Evolutionary conservation across 768 basidiomycete genomes (phyloP).

Genomic region (Cubamyces lactineus): DNA sequence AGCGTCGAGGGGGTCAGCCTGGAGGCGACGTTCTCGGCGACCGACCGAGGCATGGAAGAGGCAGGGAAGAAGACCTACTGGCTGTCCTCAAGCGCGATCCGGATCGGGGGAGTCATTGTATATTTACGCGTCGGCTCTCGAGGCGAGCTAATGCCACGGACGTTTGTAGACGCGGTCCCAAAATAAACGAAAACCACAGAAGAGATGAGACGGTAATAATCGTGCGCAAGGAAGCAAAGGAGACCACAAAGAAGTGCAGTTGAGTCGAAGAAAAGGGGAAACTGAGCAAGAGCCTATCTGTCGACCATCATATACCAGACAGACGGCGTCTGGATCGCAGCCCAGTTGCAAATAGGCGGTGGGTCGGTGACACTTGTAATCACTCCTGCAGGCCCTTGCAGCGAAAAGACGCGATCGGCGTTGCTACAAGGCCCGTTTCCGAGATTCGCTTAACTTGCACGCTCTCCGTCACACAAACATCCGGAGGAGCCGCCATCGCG

Average conservation of each 20-base stretch:
- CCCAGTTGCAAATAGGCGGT: slow-evolving; percentile 3
- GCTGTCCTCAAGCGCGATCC: slow-evolving; percentile 9
- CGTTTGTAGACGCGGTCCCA: not conserved
- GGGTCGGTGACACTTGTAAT: not conserved
- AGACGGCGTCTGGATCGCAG: slow-evolving; percentile 3
- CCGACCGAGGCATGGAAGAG: not conserved
- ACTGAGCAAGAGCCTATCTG: not conserved
- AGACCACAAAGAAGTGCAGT: not conserved
- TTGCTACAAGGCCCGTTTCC: not conserved
- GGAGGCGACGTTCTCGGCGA: not conserved
- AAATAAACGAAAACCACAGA: not conserved
- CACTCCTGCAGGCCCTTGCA: not conserved
- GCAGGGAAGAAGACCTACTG: slow-evolving; percentile 3
- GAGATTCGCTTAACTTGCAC: not conserved
- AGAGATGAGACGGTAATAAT: not conserved
- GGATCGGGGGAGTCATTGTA: slow-evolving; percentile 7
- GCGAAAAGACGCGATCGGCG: not conserved
- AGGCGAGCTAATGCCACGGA: not conserved
- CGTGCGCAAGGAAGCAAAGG: not conserved
- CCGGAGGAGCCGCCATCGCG: not conserved
- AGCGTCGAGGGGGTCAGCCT: not conserved
- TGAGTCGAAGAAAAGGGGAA: not conserved
- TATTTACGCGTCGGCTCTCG: slow-evolving; percentile 12
- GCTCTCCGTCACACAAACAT: no score
- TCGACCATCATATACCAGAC: slow-evolving; percentile 1